Evolutionary conservation across 139 green algal genomes (phyloP), one percentile per base, ranked within the genome.

Genomic region (Micractinium conductrix): DNA sequence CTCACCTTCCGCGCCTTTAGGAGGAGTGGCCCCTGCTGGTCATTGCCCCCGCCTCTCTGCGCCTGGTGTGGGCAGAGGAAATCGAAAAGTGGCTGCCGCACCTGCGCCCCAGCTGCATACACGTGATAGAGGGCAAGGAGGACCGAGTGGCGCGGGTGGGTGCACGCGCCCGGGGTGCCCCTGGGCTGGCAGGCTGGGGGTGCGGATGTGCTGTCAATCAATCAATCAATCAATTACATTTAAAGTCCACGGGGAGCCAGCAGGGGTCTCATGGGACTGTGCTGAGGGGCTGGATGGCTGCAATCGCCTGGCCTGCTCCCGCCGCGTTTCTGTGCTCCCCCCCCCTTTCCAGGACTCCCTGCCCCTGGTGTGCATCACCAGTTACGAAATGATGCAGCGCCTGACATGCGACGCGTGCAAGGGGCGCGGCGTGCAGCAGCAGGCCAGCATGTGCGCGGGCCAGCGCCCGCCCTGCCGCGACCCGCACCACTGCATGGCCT

Each of bases 41-140:
- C 5, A 90, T 99, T 14, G 93, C 90, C 26, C 97, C 97, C 2
- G 96, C 97, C 42, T 93, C 87, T 74, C 84, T 99, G 88, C 89
- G 97, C 17, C 91, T 98, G 72, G 87, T 95, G 73, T 99, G 97
- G 97, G 96, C 95, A 19, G 95, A 99, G 83, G 97, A 99, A 89
- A 79, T 99, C 44, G 97, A 99, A 90, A 91, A 93, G 58, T 99
- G 97, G 97, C 86, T 99, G 83, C 94, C 96, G 1, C 85, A 94
- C 68, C 81, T 98, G 74, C 79, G 88, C n/a, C 94, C 96, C 6
- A 67, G 45, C 40, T 71, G 92, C 58, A 89, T 98, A 8, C 90
- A 94, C 68, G 86, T 98, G 26, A 94, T 96, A 37, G 90, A 95
- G 84, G 93, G 89, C 58, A 92, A 91, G 74, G 87, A 91, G 35